Conservation (phyloP, 2,329 filamentous ascomycete genomes). For the Sporothrix phasma region DNA sequence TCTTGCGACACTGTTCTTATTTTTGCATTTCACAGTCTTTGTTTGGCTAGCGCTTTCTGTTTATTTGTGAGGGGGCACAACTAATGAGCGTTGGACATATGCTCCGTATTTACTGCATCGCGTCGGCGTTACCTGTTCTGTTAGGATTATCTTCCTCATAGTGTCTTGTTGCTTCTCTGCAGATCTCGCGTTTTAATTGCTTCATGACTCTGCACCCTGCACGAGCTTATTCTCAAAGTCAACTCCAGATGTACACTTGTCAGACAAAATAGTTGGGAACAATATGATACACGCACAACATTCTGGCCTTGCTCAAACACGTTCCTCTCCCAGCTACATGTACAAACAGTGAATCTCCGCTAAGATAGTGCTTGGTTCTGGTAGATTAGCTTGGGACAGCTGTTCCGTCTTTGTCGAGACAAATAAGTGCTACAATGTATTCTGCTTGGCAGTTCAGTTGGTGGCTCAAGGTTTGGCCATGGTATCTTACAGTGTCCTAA, state of each 20-base stretch:
- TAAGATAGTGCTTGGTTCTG: too few relatives aligned
- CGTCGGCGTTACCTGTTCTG: constrained; percentile 16
- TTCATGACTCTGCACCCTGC: too few relatives aligned
- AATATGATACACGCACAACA: constrained; percentile 1
- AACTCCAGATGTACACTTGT: background rate
- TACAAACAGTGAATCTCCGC: too few relatives aligned
- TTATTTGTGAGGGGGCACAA: background rate
- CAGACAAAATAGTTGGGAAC: background rate
- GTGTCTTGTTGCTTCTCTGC: too few relatives aligned
- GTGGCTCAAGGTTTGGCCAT: too few relatives aligned
- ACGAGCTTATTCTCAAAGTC: too few relatives aligned
- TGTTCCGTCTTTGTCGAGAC: too few relatives aligned
- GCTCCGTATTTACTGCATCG: constrained; percentile 9
- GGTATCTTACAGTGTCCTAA: too few relatives aligned
- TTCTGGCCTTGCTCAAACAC: background rate
- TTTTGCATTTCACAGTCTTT: constrained; percentile 2
- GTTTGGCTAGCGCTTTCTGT: constrained; percentile 3
- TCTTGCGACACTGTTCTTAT: background rate
- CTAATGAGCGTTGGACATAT: constrained; percentile 8
- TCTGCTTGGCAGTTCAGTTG: too few relatives aligned
- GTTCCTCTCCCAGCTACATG: background rate
- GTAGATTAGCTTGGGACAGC: too few relatives aligned
- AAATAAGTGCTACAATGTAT: too few relatives aligned
- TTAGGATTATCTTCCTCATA: background rate
- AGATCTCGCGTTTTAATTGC: too few relatives aligned